Evolutionary conservation across 2,329 filamentous ascomycete species (phyloP), one percentile per base, ranked within the genome.

Genomic region (Hysterium pulicare): DNA sequence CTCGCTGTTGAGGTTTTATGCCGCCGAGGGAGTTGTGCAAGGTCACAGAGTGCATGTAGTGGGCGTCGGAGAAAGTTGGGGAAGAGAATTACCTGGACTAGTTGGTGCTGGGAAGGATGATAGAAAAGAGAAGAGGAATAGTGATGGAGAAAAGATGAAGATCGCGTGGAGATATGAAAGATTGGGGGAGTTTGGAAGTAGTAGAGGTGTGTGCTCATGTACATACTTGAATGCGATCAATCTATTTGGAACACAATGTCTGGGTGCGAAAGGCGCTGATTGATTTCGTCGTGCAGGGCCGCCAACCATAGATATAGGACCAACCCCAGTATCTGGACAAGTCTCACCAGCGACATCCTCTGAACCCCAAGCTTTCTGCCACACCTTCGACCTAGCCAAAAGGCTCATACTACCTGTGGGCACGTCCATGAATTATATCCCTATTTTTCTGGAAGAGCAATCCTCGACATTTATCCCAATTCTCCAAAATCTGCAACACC

Each of bases 81-180:
- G 83, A 28, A 76, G 86, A 49, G 89, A 91, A 54, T 72, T 98
- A 17, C 93, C 93, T 3, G 91, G 86, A 0, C 65, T 94, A 24
- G 76, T 77, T 35, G 66, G 61, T 52, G 54, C 71, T 64, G 65
- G 69, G 64, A 51, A 30, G 41, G 57, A 55, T 19, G 51, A 46
- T 31, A 53, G 43, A 16, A 34, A 60, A 13, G 49, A 40, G 50
- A 54, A 34, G 57, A 53, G 11, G 57, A 56, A 40, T 69, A 75
- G 48, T 41, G 50, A 53, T 55, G 61, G 33, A 62, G 86, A 91
- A 49, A 90, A 84, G 67, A 97, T 98, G 93, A 97, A 95, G 72
- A 98, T 98, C 72, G 93, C 93, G 3, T 98, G 93, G 93, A 79
- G 93, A 65, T 98, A 98, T 70, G 90, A 97, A 67, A 79, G 82